Evolutionary conservation across 257 asterid species (phyloP), one percentile per base, ranked within the genome.

Genomic region (Coffea eugenioides): DNA sequence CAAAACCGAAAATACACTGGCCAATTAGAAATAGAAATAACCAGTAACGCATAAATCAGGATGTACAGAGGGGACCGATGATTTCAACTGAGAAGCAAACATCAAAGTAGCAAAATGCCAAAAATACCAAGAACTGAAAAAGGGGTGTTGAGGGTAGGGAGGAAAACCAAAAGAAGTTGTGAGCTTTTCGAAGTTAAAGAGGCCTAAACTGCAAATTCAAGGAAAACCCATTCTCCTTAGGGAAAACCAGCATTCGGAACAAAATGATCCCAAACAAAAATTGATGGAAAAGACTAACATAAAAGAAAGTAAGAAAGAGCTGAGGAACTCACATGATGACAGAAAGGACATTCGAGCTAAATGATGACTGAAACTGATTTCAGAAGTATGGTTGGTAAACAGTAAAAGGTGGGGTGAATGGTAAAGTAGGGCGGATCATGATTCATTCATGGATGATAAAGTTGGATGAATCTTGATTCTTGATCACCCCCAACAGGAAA

Each of bases 241-340:
- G 69, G 23, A 34, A 64, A 61, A 14, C n/a, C 14, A 9, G 54
- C 54, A 49, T 49, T 11, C 5, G 20, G 59, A 76, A 39, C 70
- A 59, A 41, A 39, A 23, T n/a, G 76, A 25, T 14, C 49, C 27
- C 65, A 59, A 7, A 34, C 8, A 34, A 12, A 36, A n/a, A n/a
- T 8, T 52, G 9, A 54, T 16, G 16, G 9, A 10, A 20, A 69
- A 8, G 21, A 57, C 64, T 5, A 69, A 16, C 4, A n/a, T 25
- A 39, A 1, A 39, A 34, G 76, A n/a, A 49, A 73, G 21, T 11
- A 23, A 75, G 9, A 75, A 56, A 64, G 9, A 61, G 18, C 8
- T 61, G 25, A 76, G 71, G 34, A 64, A 64, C 80, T 76, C 59
- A 76, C 80, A 62, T 25, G 45, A 13, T 45, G 76, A n/a, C 27